These are phyloP conservation scores for Monilinia fructicola DNA, from an alignment of 2,329 filamentous ascomycete genomes.

Conservation along the genomic window DNA sequence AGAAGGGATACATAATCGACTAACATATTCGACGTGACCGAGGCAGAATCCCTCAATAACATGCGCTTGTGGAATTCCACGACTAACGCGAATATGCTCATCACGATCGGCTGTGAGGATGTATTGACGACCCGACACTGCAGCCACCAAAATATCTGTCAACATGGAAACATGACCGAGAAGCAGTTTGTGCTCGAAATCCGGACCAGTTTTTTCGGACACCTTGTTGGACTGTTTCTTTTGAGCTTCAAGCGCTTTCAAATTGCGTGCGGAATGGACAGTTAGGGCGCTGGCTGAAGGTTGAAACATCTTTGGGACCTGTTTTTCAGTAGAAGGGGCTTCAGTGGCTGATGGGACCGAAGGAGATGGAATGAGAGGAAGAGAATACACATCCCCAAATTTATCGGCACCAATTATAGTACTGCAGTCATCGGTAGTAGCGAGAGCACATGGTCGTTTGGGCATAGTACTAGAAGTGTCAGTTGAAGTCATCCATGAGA, in stretches of 20 bases:
- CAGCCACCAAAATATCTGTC: conserved; percentile 67
- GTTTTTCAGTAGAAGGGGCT: conserved; percentile 25
- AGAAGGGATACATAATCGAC: conserved; percentile 65
- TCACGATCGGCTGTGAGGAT: conserved; percentile 69
- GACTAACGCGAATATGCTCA: conserved; percentile 85
- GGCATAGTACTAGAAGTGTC: conserved; percentile 63
- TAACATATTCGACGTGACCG: conserved; percentile 84
- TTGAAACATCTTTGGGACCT: conserved; percentile 42
- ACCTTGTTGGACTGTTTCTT: conserved; percentile 45
- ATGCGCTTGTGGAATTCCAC: conserved; percentile 77
- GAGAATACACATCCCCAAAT: conserved; percentile 91
- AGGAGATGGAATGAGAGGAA: conserved; percentile 62
- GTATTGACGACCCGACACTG: conserved; percentile 54
- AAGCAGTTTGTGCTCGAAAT: conserved; percentile 74
- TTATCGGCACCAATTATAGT: conserved; percentile 88
- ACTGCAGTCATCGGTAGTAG: conserved; percentile 65
- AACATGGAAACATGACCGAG: conserved; percentile 96
- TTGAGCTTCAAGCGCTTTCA: conserved; percentile 59
- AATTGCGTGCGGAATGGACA: conserved; percentile 65
- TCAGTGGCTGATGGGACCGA: conserved; percentile 25
- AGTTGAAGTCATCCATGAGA: conserved; percentile 13
- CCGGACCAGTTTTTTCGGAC: conserved; percentile 41
- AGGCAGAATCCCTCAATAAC: conserved; percentile 88
- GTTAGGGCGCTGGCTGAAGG: conserved; percentile 59
- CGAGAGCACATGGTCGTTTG: conserved; percentile 79